These are phyloP conservation scores for Schwanniomyces sp. DNA, from an alignment of 805 yeast genomes.

Conservation along the genomic window DNA sequence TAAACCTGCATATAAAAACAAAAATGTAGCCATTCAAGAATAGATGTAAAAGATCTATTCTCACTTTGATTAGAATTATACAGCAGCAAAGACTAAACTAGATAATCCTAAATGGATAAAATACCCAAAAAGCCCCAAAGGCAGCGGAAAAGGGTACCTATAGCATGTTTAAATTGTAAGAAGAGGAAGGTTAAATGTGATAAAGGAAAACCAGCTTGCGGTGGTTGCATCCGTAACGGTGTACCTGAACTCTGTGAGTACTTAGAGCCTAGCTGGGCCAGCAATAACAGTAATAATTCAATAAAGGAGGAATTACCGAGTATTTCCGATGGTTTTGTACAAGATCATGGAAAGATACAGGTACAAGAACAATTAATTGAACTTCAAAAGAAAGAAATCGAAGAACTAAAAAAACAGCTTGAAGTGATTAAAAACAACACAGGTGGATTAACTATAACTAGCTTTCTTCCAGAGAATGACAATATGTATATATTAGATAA, in stretches of 20 bases:
- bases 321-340: slow-evolving; percentile 9
- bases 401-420: slow-evolving; percentile 28
- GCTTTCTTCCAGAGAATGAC: not conserved
- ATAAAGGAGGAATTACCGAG: not conserved
- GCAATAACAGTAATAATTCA: not conserved
- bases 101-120: not conserved
- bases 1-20: not conserved
- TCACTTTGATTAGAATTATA: not conserved
- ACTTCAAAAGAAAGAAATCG: slow-evolving; percentile 30
- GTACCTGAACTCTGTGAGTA: slow-evolving; percentile 42
- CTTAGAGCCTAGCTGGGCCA: slow-evolving; percentile 40
- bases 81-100: not conserved
- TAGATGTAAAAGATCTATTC: not conserved
- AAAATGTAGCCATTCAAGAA: not conserved
- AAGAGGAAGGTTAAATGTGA: slow-evolving; percentile 46
- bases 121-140: slow-evolving; percentile 8
- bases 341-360: slow-evolving; percentile 13
- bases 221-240: slow-evolving; percentile 41
- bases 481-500: slow-evolving; percentile 19
- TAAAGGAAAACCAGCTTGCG: slow-evolving; percentile 38
- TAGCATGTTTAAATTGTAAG: slow-evolving; percentile 41
- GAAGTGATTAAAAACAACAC: not conserved
- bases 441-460: too few species aligned
- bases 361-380: slow-evolving; percentile 19
- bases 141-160: slow-evolving; percentile 37